phyloP scores from a whole-genome alignment of 2,329 filamentous ascomycete genomes.

The Penicillium italicum region DNA sequence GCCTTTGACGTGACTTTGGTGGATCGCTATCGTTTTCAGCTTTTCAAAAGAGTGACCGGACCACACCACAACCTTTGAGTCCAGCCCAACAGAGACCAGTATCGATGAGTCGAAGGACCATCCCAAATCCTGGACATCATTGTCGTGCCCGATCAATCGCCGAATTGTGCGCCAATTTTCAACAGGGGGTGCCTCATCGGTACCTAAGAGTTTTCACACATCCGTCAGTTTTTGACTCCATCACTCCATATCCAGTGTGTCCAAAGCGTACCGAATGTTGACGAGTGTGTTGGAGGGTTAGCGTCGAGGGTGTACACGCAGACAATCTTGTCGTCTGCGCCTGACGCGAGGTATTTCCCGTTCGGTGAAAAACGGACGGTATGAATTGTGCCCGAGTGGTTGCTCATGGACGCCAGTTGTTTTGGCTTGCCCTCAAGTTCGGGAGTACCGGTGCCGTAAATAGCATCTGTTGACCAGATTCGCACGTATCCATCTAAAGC shows the following conservation, averaged over 20 bases:
- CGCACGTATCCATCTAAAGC: slow-evolving; percentile 83
- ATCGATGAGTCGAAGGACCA: slow-evolving; percentile 97
- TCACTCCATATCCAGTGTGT: slow-evolving; percentile 3
- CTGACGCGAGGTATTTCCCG: slow-evolving; percentile 90
- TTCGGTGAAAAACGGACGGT: slow-evolving; percentile 96
- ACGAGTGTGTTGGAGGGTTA: slow-evolving; percentile 69
- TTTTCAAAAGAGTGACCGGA: slow-evolving; percentile 98
- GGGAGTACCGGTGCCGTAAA: slow-evolving; percentile 72
- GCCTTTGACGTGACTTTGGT: slow-evolving; percentile 97
- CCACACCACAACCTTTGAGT: slow-evolving; percentile 98
- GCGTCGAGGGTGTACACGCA: slow-evolving; percentile 92
- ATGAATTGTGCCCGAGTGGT: slow-evolving; percentile 95
- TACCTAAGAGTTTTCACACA: slow-evolving; percentile 48
- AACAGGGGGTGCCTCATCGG: slow-evolving; percentile 84
- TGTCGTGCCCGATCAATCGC: slow-evolving; percentile 92
- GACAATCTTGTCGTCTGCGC: slow-evolving; percentile 97
- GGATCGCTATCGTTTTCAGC: slow-evolving; percentile 85
- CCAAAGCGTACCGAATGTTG: slow-evolving; percentile 67
- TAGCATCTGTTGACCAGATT: slow-evolving; percentile 94
- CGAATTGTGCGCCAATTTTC: slow-evolving; percentile 98
- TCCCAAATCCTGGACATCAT: slow-evolving; percentile 95
- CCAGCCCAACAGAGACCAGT: slow-evolving; percentile 88
- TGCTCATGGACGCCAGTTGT: slow-evolving; percentile 96
- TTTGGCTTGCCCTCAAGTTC: slow-evolving; percentile 71
- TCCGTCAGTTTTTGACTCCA: background rate